Evolutionary conservation across 2,329 filamentous ascomycete species (phyloP), one percentile per base, ranked within the genome.

Genomic region (Bipolaris cookei): DNA sequence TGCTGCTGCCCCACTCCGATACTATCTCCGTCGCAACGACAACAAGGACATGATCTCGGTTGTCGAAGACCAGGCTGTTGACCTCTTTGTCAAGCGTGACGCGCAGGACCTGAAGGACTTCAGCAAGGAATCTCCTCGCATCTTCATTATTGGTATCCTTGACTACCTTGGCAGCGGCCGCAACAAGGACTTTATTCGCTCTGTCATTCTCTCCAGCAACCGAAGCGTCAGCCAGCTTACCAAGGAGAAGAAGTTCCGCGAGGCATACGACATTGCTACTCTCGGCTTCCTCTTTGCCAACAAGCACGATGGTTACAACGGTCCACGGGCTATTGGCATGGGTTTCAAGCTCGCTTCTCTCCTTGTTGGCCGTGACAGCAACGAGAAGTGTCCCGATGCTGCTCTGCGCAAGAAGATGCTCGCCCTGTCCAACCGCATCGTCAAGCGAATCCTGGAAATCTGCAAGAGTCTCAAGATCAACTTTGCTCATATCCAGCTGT

Each of bases 391-490:
- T 3, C 54, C 73, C 18, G 76, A 78, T 21, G 65, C 69, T 10
- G 56, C 63, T 1, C 61, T 73, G 21, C 75, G 75, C 57, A 76
- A 78, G 67, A 76, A 76, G 51, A 72, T 80, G 63, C 69, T 79
- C 6, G 64, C 73, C 7, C 69, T 77, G 1, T 80, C 79, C 4
- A 73, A 71, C 28, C 62, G 66, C 10, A 81, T 81, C 41, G 71
- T 81, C 28, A 71, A 73, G 59, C 76, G 78, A 51, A 77, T 78
- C 1, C 65, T 82, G 2, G 66, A 70, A 2, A 76, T 79, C 38
- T 72, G 79, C 61, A 71, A 71, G 50, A 71, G 69, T 4, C 65
- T 77, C 42, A 76, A 79, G 32, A 76, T 82, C 64, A 78, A 79
- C 61, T 70, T 82, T 25, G 74, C 78, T 11, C 74, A 77, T 43